phyloP scores from a whole-genome alignment of 495 filamentous ascomycete genomes.

The Daldinia childiae region DNA sequence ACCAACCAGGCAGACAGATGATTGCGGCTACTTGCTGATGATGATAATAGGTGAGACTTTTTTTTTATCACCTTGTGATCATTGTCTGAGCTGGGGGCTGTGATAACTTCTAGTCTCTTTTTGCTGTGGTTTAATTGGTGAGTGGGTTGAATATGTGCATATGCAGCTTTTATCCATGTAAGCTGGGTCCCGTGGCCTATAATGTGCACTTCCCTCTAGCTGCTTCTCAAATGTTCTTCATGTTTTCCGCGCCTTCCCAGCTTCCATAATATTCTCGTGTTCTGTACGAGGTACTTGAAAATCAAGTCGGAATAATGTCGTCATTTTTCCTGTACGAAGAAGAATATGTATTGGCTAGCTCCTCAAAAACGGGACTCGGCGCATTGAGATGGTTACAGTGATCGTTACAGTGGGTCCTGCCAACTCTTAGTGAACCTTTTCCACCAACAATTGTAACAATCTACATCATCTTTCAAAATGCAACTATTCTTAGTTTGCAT shows the following conservation, averaged over 20 bases:
- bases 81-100: conserved; percentile 33
- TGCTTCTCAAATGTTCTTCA: conserved; percentile 23
- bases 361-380: not conserved
- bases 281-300: not conserved
- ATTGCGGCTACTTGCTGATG: conserved; percentile 26
- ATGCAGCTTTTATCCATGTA: conserved; percentile 30
- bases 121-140: conserved; percentile 33
- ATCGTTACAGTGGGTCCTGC: not conserved
- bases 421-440: not conserved
- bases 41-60: conserved; percentile 38
- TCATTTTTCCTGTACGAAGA: conserved; percentile 11
- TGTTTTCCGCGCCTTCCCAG: not conserved
- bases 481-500: not conserved
- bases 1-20: conserved; percentile 29
- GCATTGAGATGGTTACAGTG: not conserved
- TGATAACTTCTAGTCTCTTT: conserved; percentile 31
- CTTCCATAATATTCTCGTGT: conserved; percentile 5
- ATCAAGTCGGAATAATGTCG: conserved; percentile 3
- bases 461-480: conserved; percentile 5
- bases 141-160: conserved; percentile 26
- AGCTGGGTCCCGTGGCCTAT: conserved; percentile 29
- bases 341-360: no score
- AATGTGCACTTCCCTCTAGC: conserved; percentile 13
- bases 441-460: not conserved
- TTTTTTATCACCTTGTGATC: conserved; percentile 39